Base-by-base conservation (phyloP, 2,329 filamentous ascomycete species). In the Basipetospora sp. region DNA sequence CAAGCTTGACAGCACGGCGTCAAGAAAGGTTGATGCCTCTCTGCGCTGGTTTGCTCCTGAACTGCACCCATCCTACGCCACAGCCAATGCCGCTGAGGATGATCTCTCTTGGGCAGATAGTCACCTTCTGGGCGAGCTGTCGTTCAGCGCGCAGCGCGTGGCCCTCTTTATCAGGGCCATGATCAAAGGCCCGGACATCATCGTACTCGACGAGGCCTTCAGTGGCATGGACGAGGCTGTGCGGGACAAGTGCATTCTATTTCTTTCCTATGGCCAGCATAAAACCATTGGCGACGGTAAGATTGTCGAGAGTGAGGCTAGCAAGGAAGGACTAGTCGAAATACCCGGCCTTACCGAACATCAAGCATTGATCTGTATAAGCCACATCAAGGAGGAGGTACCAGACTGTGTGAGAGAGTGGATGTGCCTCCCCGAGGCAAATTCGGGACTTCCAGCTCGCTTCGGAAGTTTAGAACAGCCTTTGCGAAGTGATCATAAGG, bases 281-380 rank as follows among this genome's bases (percentile, higher is more conserved):
- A 69, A 65, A 47, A 59, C 53, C 14, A 50, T 53, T 22, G 49
- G 46, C 15, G 52, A 52, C 19, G 52, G 53, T 19, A 49, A 59
- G 13, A 50, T 66, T 20, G 55, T 69, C 0, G 60, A 69, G 10
- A 74, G 66, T 41, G 57, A 67, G 2, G 53, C 56, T 1, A 54
- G 60, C 6, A 60, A 57, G 39, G 47, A 56, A 1, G 69, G 62
- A 0, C 51, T 53, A 2, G 63, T 74, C 1, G 63, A 57, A 16
- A 58, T 88, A 4, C 51, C 50, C 1, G 85, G 85, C 0, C 57
- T 94, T 40, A 66, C 67, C 2, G 63, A 74, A 1, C 56, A 73
- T 16, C 88, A 96, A 58, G 86, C 86, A 1, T 60, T 98, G 38
- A 70, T 96, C n/a, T 85, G 87, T 45, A 88, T 96, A 42, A 90